Evolutionary conservation across 495 filamentous ascomycete genomes (phyloP), one percentile per base, ranked within the genome.

Genomic region (Glarea lozoyensis): DNA sequence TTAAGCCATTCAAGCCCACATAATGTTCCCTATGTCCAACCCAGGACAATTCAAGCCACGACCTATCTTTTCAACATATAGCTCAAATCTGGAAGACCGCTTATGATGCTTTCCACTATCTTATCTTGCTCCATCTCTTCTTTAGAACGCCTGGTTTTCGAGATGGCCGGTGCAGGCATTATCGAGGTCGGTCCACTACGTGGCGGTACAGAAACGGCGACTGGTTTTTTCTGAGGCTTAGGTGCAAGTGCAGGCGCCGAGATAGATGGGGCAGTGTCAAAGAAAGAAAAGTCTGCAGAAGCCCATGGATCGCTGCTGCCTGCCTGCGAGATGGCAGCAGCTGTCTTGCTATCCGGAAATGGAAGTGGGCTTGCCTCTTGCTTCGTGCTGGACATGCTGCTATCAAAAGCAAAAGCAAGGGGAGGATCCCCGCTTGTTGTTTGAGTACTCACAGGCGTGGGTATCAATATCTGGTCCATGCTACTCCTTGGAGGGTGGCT

Each of bases 1-100:
- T n/a, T n/a, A n/a, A n/a, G n/a, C n/a, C n/a, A n/a, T n/a, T n/a
- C n/a, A n/a, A n/a, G n/a, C n/a, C n/a, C n/a, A n/a, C n/a, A n/a
- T n/a, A n/a, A n/a, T n/a, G n/a, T n/a, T n/a, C n/a, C n/a, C n/a
- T n/a, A n/a, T n/a, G n/a, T n/a, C n/a, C n/a, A n/a, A n/a, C n/a
- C n/a, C n/a, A n/a, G n/a, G n/a, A n/a, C n/a, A n/a, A n/a, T n/a
- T n/a, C n/a, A n/a, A n/a, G n/a, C n/a, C n/a, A n/a, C n/a, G n/a
- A n/a, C n/a, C 34, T 49, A 52, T 21, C 43, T 49, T 29, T 61
- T 59, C 12, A 76, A 43, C 72, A 76, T 76, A 45, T 74, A 76
- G 10, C 71, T 70, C 4, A 76, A 48, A 49, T 76, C 65, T 2
- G 72, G 70, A 22, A 76, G 48, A 22, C 58, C 58, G 34, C 55